Base-by-base conservation (phyloP, 352 stramenopile species). In the Globisporangium spinosum region DNA sequence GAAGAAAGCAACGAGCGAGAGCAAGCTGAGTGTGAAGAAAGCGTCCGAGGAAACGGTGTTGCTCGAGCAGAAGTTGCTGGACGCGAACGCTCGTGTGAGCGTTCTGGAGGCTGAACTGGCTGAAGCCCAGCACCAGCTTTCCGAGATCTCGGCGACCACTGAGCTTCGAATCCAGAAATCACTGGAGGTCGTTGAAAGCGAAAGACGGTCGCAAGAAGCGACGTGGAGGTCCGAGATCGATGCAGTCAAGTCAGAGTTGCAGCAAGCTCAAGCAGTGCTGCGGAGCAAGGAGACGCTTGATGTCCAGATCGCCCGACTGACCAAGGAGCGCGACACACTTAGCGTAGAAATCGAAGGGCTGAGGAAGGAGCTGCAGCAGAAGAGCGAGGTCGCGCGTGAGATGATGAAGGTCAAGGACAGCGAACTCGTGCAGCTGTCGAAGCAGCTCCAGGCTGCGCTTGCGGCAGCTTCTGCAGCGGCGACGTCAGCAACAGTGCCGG, bases 1-100 rank as follows among this genome's bases (percentile, higher is more conserved):
- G 20, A 94, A 94, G 74, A 94, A 93, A 59, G 78, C 84, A 38
- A 88, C 78, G 4, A 78, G 67, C 67, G 86, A 92, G 57, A 85
- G 74, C 70, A 89, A 87, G 49, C 58, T 82, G 64, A 89, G 71
- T 69, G 69, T 89, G 62, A 80, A 84, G 57, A 83, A 89, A 49
- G 73, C 75, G 35, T 68, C 72, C 0, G 70, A 88, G 34, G 79
- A 72, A 53, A 74, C 71, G 29, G 75, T 66, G 2, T 71, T 83
- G 65, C 72, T 89, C 13, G 77, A 90, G 67, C 61, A 83, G 13
- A 74, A 88, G n/a, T 9, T 86, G 2, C 49, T 72, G n/a, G 38
- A 63, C 2, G 73, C 80, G 10, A 89, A 79, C 59, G 63, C 75
- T 59, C 70, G 76, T 47, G 69, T 86, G 38, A 67, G 29, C 0